phyloP scores from a whole-genome alignment of 225 moss, liverwort and hornwort species.

The Bryum argenteum region DNA sequence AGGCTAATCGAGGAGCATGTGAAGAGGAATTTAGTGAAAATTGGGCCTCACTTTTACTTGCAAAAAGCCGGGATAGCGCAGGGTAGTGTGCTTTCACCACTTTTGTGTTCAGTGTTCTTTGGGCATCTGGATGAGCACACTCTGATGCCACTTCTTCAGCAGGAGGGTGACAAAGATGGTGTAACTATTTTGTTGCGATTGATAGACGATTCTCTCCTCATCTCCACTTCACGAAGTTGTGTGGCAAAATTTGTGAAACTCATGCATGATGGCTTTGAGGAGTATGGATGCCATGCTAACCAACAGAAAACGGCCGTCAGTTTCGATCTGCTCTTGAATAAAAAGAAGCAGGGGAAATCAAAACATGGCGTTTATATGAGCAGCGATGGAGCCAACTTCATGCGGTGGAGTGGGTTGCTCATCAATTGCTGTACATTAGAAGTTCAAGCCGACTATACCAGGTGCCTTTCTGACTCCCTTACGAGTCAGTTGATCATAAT shows the following conservation, averaged over 20 bases:
- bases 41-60: slow-evolving; percentile 87
- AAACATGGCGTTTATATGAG: slow-evolving; percentile 68
- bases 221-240: slow-evolving; percentile 74
- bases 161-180: slow-evolving; percentile 14
- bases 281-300: slow-evolving; percentile 96
- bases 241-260: slow-evolving; percentile 72
- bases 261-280: slow-evolving; percentile 89
- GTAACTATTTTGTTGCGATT: slow-evolving; percentile 70
- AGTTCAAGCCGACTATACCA: slow-evolving; percentile 98
- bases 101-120: slow-evolving; percentile 92
- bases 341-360: slow-evolving; percentile 39
- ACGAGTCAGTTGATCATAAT: too few relatives aligned
- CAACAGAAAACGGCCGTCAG: slow-evolving; percentile 78
- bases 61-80: slow-evolving; percentile 91
- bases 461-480: slow-evolving; percentile 42
- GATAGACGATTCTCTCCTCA: slow-evolving; percentile 93
- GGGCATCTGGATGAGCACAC: slow-evolving; percentile 81
- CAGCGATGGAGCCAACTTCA: slow-evolving; percentile 91
- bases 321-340: slow-evolving; percentile 60
- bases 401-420: slow-evolving; percentile 95
- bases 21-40: slow-evolving; percentile 87
- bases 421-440: slow-evolving; percentile 94
- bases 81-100: slow-evolving; percentile 91
- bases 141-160: slow-evolving; percentile 66
- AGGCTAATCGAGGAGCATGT: slow-evolving; percentile 81